These are phyloP conservation scores for Dalbergia cultrata DNA, from an alignment of 306 rosid genomes.

Conservation along the genomic window DNA sequence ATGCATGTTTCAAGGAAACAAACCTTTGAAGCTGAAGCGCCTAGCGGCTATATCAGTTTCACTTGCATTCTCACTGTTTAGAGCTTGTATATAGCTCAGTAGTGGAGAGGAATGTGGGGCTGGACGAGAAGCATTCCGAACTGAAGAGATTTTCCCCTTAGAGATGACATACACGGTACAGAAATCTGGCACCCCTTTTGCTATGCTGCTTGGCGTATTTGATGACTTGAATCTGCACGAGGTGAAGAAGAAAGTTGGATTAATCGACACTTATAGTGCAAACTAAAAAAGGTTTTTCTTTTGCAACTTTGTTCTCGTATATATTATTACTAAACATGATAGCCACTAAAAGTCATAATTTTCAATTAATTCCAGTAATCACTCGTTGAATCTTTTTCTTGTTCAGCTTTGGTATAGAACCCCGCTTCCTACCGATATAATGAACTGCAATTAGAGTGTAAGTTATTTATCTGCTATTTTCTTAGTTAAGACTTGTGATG, in stretches of 20 bases:
- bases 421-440: no score
- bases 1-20: conserved; percentile 33
- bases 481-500: no score
- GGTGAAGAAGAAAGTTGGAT: neutral
- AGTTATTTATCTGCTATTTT: no score
- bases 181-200: conserved; percentile 86
- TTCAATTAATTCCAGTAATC: no score
- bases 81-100: conserved; percentile 48
- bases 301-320: neutral
- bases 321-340: neutral
- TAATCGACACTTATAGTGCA: neutral
- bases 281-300: neutral
- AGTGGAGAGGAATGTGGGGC: conserved; percentile 80
- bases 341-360: no score
- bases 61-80: conserved; percentile 37
- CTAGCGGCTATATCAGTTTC: conserved; percentile 50
- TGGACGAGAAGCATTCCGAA: conserved; percentile 65
- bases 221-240: conserved; percentile 78
- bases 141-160: conserved; percentile 80
- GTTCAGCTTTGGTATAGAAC: no score
- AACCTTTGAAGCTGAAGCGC: conserved; percentile 64
- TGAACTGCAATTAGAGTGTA: no score
- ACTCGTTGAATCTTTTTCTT: no score
- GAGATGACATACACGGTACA: conserved; percentile 80
- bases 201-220: conserved; percentile 60